These are phyloP conservation scores for Mucor velutinosus DNA, from an alignment of 371 early-diverging fungal genomes.

Conservation along the genomic window DNA sequence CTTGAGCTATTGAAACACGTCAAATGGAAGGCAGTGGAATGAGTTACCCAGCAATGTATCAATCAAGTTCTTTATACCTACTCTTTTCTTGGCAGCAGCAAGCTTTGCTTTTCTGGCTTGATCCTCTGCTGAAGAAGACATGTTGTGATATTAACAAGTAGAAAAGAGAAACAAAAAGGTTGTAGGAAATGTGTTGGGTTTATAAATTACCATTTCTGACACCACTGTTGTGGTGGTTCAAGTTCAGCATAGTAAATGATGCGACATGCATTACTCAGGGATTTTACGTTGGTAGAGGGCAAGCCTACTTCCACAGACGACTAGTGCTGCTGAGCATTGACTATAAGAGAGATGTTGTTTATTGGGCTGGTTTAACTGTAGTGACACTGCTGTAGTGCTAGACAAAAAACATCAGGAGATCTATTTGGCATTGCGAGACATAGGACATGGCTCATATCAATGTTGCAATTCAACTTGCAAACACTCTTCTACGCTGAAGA, in stretches of 20 bases:
- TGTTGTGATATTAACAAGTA: not conserved
- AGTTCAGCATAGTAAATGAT: not conserved
- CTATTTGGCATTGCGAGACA: no score
- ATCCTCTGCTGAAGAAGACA: slow-evolving; percentile 33
- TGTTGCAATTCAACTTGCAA: no score
- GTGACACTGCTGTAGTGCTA: no score
- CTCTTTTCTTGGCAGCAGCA: slow-evolving; percentile 40
- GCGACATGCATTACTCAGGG: no score
- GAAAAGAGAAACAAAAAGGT: not conserved
- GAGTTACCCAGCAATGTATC: not conserved
- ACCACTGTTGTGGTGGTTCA: not conserved
- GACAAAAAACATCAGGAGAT: no score
- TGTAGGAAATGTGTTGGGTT: not conserved
- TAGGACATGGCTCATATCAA: no score
- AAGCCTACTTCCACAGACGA: no score
- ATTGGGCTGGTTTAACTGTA: no score
- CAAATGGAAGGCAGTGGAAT: not conserved
- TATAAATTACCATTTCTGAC: not conserved
- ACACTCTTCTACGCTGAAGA: no score
- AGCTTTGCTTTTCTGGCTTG: slow-evolving; percentile 41
- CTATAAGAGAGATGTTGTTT: no score
- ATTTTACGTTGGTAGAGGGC: no score
- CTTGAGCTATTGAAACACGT: slow-evolving; percentile 23
- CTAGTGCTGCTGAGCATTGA: not conserved
- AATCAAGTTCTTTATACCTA: not conserved